These are phyloP conservation scores for Crepidotus variabilis DNA, from an alignment of 768 basidiomycete genomes.

Conservation along the genomic window DNA sequence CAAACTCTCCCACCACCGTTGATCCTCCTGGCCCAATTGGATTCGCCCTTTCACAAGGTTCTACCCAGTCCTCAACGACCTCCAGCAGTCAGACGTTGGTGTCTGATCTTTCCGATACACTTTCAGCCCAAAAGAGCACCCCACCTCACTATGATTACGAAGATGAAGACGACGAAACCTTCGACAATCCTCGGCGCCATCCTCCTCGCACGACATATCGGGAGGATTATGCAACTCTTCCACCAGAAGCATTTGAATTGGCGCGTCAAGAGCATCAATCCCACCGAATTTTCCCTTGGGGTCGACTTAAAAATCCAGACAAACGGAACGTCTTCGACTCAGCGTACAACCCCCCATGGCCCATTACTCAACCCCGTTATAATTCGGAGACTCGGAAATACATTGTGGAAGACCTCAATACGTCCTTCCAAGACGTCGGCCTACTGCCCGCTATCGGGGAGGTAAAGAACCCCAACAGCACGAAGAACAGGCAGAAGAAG, in stretches of 20 bases:
- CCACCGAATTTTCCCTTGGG: constrained; percentile 23
- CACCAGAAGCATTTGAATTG: constrained; percentile 49
- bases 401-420: constrained; percentile 65
- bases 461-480: constrained; percentile 15
- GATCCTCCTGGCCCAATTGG: background rate
- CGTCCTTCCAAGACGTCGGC: constrained; percentile 79
- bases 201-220: constrained; percentile 56
- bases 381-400: constrained; percentile 67
- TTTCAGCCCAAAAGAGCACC: background rate
- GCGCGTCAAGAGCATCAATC: constrained; percentile 24
- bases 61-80: background rate
- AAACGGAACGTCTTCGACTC: constrained; percentile 15
- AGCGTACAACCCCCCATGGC: constrained; percentile 51
- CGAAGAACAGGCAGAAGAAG: constrained; percentile 15
- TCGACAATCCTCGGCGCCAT: constrained; percentile 19
- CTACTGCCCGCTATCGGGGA: constrained; percentile 55
- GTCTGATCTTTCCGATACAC: background rate
- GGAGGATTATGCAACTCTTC: constrained; percentile 58
- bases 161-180: constrained; percentile 32
- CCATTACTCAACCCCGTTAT: constrained; percentile 57
- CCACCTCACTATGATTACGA: constrained; percentile 19
- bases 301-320: constrained; percentile 16
- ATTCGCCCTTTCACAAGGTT: background rate
- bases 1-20: background rate
- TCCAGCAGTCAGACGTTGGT: constrained; percentile 13